Conservation (phyloP, 805 yeast species). For the Lachancea kluyveri region DNA sequence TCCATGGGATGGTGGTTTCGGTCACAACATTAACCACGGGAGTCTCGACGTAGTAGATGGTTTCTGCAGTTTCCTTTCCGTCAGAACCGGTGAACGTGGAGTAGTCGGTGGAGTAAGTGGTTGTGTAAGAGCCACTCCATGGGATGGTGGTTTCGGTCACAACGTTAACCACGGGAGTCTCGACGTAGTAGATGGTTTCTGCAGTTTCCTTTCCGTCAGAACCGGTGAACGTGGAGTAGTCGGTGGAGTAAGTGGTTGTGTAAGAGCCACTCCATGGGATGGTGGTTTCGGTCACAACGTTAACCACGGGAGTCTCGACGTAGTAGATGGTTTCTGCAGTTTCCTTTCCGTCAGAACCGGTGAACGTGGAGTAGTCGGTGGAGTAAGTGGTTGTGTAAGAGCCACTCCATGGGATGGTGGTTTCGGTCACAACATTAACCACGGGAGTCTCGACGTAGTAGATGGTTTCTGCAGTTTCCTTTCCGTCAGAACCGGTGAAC, state of each 20-base stretch:
- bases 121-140: conserved; percentile 7
- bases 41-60: conserved; percentile 8
- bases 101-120: conserved; percentile 3
- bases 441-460: conserved; percentile 12
- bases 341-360: conserved; percentile 9
- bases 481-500: conserved; percentile 10
- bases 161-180: conserved; percentile 8
- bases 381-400: conserved; percentile 6
- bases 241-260: conserved; percentile 12
- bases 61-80: conserved; percentile 5
- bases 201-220: conserved; percentile 9
- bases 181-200: conserved; percentile 10
- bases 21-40: conserved; percentile 4
- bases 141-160: conserved; percentile 1
- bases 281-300: conserved; percentile 4
- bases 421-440: conserved; percentile 2
- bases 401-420: conserved; percentile 5
- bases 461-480: conserved; percentile 9
- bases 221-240: conserved; percentile 6
- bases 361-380: conserved; percentile 7
- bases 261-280: conserved; percentile 14
- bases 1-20: conserved; percentile 2
- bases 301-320: conserved; percentile 10
- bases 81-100: conserved; percentile 2
- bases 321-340: conserved; percentile 12